Percentiles rank a stretch among this genome's conserved stretches.
phyloP scores from a whole-genome alignment of 768 basidiomycete species.

The Daedaleopsis nitida region DNA sequence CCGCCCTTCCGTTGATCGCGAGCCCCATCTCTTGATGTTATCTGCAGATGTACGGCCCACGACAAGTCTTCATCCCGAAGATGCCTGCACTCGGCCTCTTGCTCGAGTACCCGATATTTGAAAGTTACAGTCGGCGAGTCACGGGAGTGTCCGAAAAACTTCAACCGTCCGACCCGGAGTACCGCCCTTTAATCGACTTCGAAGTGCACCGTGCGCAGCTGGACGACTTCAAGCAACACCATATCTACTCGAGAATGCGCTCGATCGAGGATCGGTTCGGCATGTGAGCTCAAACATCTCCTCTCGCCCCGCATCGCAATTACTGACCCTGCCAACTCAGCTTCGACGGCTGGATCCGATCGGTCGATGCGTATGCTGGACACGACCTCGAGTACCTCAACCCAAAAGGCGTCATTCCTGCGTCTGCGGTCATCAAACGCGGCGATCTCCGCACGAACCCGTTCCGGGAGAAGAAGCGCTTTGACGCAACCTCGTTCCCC shows the following conservation, averaged over 20 bases:
- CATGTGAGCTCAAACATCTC: conserved; percentile 53
- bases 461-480: conserved; percentile 69
- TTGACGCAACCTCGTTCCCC: conserved; percentile 56
- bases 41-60: conserved; percentile 72
- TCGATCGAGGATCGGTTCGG: conserved; percentile 77
- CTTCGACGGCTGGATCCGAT: conserved; percentile 84
- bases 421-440: conserved; percentile 64
- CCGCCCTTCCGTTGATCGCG: background rate
- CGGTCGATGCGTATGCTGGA: conserved; percentile 74
- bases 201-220: conserved; percentile 67
- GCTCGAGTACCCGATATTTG: conserved; percentile 84
- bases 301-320: background rate
- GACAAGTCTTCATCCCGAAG: conserved; percentile 84
- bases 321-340: conserved; percentile 37
- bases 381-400: conserved; percentile 81
- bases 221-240: conserved; percentile 78
- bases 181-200: conserved; percentile 75
- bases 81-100: conserved; percentile 94
- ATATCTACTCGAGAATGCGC: conserved; percentile 88
- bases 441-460: conserved; percentile 57
- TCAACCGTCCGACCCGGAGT: conserved; percentile 55
- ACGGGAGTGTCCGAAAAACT: conserved; percentile 51
- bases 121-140: conserved; percentile 71
- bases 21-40: background rate
- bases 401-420: conserved; percentile 73